A percentile compares a stretch with the other conserved stretches of the same genome.
Evolutionary conservation across 2,329 filamentous ascomycete species (phyloP).

Genomic region (Alternaria postmessia): DNA sequence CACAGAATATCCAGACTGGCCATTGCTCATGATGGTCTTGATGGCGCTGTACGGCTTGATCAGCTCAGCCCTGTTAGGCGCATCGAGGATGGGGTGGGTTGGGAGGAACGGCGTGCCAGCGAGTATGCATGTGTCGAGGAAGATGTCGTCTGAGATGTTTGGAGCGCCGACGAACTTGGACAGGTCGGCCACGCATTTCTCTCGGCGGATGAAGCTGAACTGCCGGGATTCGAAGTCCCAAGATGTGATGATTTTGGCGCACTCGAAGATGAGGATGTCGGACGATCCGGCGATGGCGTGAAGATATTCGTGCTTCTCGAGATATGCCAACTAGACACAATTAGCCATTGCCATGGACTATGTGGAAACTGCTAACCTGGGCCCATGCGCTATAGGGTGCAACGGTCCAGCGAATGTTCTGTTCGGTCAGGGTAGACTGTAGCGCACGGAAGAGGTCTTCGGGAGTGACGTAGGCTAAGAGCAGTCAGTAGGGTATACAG

Average conservation of each 20-base stretch:
- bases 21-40: conserved; percentile 74
- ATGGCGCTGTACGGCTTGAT: conserved; percentile 77
- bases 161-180: conserved; percentile 47
- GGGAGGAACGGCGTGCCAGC: conserved; percentile 82
- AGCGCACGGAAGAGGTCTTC: conserved; percentile 79
- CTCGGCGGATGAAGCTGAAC: conserved; percentile 71
- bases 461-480: conserved; percentile 67
- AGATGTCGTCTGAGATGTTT: conserved; percentile 71
- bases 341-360: not conserved
- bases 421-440: conserved; percentile 74
- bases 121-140: conserved; percentile 84
- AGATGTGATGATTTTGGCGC: conserved; percentile 74
- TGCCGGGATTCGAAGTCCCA: conserved; percentile 74
- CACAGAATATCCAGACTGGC: conserved; percentile 73
- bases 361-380: conserved; percentile 65
- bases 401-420: conserved; percentile 77
- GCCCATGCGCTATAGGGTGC: conserved; percentile 88
- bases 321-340: conserved; percentile 72
- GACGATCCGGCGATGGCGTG: conserved; percentile 84
- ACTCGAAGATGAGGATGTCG: conserved; percentile 85
- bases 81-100: conserved; percentile 79
- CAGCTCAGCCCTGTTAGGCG: conserved; percentile 61
- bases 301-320: conserved; percentile 69
- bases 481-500: conserved; percentile 18
- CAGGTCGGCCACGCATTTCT: conserved; percentile 74